These are phyloP conservation scores for Raphanus hybrid DNA, from an alignment of 441 rosid species.

Conservation along the genomic window DNA sequence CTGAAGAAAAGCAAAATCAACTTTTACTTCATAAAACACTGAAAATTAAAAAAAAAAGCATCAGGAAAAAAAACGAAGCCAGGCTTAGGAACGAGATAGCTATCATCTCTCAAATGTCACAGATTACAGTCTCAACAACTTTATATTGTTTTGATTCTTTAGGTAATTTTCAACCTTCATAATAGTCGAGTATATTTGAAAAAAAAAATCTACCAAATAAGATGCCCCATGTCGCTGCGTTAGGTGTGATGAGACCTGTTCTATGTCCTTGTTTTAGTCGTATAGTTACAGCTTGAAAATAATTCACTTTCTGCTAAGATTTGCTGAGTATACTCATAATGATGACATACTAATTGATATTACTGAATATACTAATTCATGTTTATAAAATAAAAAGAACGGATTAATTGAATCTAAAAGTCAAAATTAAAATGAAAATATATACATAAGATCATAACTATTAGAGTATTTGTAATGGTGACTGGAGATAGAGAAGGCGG, in stretches of 20 bases:
- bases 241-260: background rate
- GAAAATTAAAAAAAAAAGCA: background rate
- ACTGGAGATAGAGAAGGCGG: constrained; percentile 23
- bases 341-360: background rate
- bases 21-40: background rate
- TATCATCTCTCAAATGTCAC: background rate
- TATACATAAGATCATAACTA: background rate
- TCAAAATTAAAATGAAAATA: background rate
- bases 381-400: background rate
- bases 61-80: background rate
- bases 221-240: background rate
- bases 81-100: background rate
- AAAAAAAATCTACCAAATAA: background rate
- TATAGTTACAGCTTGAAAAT: no score
- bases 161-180: no score
- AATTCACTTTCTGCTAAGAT: no score
- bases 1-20: background rate
- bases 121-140: background rate
- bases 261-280: no score
- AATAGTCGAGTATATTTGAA: background rate
- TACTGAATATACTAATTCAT: background rate
- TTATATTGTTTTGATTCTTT: no score
- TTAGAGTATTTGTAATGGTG: background rate
- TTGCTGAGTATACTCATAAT: background rate
- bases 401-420: background rate